phyloP scores from a whole-genome alignment of 208 protist genomes.

The Porcisia hertigi region DNA sequence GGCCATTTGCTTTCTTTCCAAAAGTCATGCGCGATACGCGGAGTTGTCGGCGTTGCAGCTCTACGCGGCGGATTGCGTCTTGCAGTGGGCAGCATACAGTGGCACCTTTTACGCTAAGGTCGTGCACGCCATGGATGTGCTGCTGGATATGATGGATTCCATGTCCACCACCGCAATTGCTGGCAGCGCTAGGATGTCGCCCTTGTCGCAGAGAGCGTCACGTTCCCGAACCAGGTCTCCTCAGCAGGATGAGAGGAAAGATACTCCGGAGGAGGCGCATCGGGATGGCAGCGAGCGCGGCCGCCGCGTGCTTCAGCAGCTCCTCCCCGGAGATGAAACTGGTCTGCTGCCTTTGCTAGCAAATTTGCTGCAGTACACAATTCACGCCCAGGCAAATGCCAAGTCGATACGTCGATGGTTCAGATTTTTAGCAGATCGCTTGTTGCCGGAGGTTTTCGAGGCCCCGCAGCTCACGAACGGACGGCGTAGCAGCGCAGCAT shows the following conservation, averaged over 20 bases:
- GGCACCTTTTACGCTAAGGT: slow-evolving; percentile 66
- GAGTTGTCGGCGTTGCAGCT: slow-evolving; percentile 45
- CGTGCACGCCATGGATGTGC: slow-evolving; percentile 39
- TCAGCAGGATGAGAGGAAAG: background rate
- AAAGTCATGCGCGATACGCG: slow-evolving; percentile 21
- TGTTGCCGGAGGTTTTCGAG: slow-evolving; percentile 75
- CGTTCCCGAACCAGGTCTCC: slow-evolving; percentile 9
- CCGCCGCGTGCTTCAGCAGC: slow-evolving; percentile 13
- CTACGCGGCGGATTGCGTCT: slow-evolving; percentile 68
- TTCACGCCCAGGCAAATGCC: slow-evolving; percentile 63
- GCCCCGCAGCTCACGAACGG: slow-evolving; percentile 56
- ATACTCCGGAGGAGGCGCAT: background rate
- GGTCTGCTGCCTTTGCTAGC: slow-evolving; percentile 69
- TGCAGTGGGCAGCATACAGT: slow-evolving; percentile 70
- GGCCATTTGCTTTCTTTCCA: slow-evolving; percentile 35
- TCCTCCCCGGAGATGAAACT: slow-evolving; percentile 26
- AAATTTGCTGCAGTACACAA: slow-evolving; percentile 49
- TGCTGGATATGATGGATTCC: slow-evolving; percentile 32
- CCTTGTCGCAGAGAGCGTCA: background rate
- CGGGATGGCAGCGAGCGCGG: slow-evolving; percentile 4
- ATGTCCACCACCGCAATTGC: background rate
- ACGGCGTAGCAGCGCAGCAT: slow-evolving; percentile 40
- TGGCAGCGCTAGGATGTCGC: background rate
- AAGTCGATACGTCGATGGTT: slow-evolving; percentile 67
- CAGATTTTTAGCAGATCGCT: slow-evolving; percentile 48